Percentiles rank a stretch among this genome's conserved stretches.
phyloP scores from a whole-genome alignment of 345 rosid genomes.

The Erodium maritimum region DNA sequence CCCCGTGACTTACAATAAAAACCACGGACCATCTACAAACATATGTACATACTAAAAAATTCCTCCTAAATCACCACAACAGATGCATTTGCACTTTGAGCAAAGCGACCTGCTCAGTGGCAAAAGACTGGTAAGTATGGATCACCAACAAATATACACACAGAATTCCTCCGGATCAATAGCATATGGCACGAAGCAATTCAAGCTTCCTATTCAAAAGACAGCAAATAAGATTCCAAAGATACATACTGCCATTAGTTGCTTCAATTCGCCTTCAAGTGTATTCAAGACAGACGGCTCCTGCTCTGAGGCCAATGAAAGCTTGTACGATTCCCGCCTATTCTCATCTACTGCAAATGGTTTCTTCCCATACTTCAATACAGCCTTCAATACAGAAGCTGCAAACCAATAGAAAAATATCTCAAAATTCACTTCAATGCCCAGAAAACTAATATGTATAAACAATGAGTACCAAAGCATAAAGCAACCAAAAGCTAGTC shows the following conservation, averaged over 20 bases:
- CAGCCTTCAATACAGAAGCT: conserved; percentile 90
- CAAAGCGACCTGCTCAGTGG: not conserved
- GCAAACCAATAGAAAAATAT: conserved; percentile 19
- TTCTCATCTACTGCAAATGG: conserved; percentile 61
- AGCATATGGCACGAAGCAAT: not conserved
- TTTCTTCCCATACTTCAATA: conserved; percentile 74
- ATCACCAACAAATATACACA: not conserved
- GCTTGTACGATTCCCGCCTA: conserved; percentile 61
- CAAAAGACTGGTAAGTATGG: not conserved
- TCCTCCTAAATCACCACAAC: not conserved
- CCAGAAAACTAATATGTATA: not conserved
- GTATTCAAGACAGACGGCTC: conserved; percentile 34
- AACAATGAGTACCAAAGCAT: not conserved
- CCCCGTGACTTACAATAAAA: no score
- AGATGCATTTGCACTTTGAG: not conserved
- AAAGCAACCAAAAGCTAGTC: not conserved
- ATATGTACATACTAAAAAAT: no score
- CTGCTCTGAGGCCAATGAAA: conserved; percentile 21
- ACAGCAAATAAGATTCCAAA: not conserved
- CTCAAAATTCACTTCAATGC: conserved; percentile 3
- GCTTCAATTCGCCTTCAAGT: conserved; percentile 57
- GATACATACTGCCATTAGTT: conserved; percentile 57
- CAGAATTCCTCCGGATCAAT: not conserved
- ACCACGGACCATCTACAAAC: no score
- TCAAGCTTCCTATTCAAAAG: not conserved